These are phyloP conservation scores for Decorospora gaudefroyi DNA, from an alignment of 2,329 filamentous ascomycete species.

Conservation along the genomic window DNA sequence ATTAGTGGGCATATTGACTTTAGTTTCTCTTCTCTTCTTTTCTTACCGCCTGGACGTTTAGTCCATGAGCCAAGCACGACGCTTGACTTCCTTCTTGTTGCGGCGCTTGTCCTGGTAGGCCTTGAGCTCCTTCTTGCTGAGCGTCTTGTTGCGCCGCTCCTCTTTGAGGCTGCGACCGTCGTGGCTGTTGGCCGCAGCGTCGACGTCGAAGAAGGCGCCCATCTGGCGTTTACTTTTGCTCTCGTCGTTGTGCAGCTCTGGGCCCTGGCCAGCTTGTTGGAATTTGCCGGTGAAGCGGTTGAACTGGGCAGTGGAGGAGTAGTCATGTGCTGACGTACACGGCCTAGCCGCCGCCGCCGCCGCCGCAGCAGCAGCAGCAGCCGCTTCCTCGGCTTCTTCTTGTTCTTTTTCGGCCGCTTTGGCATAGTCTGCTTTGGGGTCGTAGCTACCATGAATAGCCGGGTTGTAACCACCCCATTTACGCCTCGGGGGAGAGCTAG, in stretches of 20 bases:
- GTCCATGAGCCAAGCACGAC: conserved; percentile 86
- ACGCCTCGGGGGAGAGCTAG: conserved; percentile 42
- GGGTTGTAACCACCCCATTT: conserved; percentile 85
- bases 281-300: conserved; percentile 89
- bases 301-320: conserved; percentile 75
- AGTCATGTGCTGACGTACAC: conserved; percentile 51
- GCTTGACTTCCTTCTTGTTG: conserved; percentile 91
- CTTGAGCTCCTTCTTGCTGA: conserved; percentile 84
- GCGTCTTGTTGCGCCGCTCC: conserved; percentile 82
- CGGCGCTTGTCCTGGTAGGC: conserved; percentile 87
- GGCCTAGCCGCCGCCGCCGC: conserved; percentile 33
- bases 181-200: conserved; percentile 88
- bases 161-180: conserved; percentile 89
- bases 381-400: conserved; percentile 39
- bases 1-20: conserved; percentile 38
- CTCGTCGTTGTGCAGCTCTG: conserved; percentile 82
- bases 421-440: conserved; percentile 94
- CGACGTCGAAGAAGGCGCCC: conserved; percentile 94
- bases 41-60: conserved; percentile 55
- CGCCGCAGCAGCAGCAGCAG: conserved; percentile 32
- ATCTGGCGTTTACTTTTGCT: conserved; percentile 86
- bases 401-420: conserved; percentile 50
- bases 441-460: conserved; percentile 93
- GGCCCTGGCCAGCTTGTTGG: conserved; percentile 68
- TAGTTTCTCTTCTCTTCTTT: conserved; percentile 20